Evolutionary conservation across 2,329 filamentous ascomycete genomes (phyloP).

Genomic region (Fusarium sambucinum): DNA sequence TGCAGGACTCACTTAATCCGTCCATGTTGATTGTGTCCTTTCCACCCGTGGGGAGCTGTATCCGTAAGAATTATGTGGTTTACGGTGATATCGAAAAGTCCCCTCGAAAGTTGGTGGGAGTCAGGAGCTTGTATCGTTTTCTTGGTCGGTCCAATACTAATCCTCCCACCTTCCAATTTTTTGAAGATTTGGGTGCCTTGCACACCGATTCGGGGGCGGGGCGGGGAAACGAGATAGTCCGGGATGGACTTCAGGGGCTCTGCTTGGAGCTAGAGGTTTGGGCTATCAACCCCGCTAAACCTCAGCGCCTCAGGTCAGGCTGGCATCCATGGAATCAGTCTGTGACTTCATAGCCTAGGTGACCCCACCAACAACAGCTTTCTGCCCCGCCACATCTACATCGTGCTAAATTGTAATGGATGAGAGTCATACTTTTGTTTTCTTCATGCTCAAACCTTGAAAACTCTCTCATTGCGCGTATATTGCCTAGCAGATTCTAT

Average conservation of each 20-base stretch:
- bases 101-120: conserved; percentile 46
- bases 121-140: conserved; percentile 50
- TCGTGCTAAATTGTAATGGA: too few species aligned
- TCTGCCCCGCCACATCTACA: conserved; percentile 33
- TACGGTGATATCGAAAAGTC: conserved; percentile 43
- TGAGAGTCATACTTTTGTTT: not conserved
- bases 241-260: conserved; percentile 35
- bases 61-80: conserved; percentile 39
- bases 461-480: not conserved
- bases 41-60: conserved; percentile 48
- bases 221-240: conserved; percentile 53
- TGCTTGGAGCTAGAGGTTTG: not conserved
- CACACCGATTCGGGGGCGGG: conserved; percentile 48
- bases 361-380: conserved; percentile 42
- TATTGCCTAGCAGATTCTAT: not conserved
- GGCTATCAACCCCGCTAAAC: conserved; percentile 20
- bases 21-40: conserved; percentile 52
- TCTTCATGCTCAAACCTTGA: not conserved
- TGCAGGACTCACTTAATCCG: conserved; percentile 55
- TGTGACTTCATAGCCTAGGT: conserved; percentile 43
- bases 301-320: conserved; percentile 12
- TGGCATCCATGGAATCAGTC: not conserved
- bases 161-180: conserved; percentile 50
- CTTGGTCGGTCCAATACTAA: conserved; percentile 35
- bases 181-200: conserved; percentile 50